Evolutionary conservation across 352 stramenopile genomes (phyloP).

Genomic region (Phytophthora ramorum): DNA sequence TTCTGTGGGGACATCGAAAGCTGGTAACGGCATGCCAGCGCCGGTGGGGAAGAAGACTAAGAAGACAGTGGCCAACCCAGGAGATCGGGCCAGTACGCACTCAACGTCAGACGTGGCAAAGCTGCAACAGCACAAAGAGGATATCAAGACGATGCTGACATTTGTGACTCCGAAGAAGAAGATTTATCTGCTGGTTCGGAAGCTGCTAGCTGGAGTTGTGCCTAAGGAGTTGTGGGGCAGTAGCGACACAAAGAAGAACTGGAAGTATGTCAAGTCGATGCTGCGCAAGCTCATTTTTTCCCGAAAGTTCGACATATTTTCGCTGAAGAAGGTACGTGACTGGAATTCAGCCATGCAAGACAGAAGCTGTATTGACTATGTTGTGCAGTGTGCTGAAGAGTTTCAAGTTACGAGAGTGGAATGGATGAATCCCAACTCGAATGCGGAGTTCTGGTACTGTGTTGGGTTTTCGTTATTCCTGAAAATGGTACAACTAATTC

Average conservation of each 20-base stretch:
- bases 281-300: conserved; percentile 56
- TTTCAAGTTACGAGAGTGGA: conserved; percentile 51
- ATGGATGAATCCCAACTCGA: conserved; percentile 43
- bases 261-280: conserved; percentile 56
- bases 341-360: neutral
- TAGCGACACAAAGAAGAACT: conserved; percentile 47
- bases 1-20: conserved; percentile 18
- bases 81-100: neutral
- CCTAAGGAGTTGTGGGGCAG: conserved; percentile 68
- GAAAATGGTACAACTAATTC: neutral
- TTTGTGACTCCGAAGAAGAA: conserved; percentile 54
- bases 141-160: conserved; percentile 51
- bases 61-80: neutral
- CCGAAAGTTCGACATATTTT: conserved; percentile 66
- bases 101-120: conserved; percentile 31
- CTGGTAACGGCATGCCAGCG: neutral
- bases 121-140: conserved; percentile 58
- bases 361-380: conserved; percentile 1
- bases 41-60: conserved; percentile 22
- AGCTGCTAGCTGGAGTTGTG: conserved; percentile 56
- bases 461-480: neutral
- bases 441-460: conserved; percentile 40
- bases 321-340: conserved; percentile 53
- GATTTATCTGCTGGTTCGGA: conserved; percentile 59
- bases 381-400: conserved; percentile 39